A percentile compares a stretch with the other conserved stretches of the same genome.
These are phyloP conservation scores for Leptographium radiaticola DNA, from an alignment of 2,329 filamentous ascomycete genomes.

Conservation along the genomic window DNA sequence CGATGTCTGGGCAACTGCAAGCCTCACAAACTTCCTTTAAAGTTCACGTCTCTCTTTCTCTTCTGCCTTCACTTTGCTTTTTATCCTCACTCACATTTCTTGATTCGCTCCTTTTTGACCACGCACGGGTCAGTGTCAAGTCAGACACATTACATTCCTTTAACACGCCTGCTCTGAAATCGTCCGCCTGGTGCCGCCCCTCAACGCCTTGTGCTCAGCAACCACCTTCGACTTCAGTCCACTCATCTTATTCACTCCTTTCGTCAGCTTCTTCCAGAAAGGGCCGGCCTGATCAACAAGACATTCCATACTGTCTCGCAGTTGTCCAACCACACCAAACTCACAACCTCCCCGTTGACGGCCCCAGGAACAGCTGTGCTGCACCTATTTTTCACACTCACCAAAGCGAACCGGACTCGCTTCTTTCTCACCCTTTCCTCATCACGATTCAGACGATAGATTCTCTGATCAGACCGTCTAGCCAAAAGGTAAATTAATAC, in stretches of 20 bases:
- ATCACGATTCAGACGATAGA: neutral
- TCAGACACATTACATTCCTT: slow-evolving; percentile 9
- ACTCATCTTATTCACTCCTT: neutral
- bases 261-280: neutral
- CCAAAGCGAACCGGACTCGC: slow-evolving; percentile 8
- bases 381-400: slow-evolving; percentile 6
- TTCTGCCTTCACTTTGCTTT: neutral
- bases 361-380: slow-evolving; percentile 15
- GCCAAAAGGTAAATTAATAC: neutral
- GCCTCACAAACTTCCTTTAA: neutral
- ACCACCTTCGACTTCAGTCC: neutral
- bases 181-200: neutral
- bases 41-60: neutral
- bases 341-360: slow-evolving; percentile 10
- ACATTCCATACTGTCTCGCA: slow-evolving; percentile 2
- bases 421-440: slow-evolving; percentile 3
- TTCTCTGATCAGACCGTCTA: neutral
- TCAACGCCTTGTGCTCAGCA: neutral
- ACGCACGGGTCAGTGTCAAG: slow-evolving; percentile 7
- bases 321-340: slow-evolving; percentile 12
- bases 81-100: slow-evolving; percentile 1
- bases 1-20: neutral
- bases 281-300: neutral
- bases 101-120: slow-evolving; percentile 8
- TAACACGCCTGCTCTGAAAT: neutral